Conservation (phyloP, 345 rosid genomes). For the Gossypium turneri region DNA sequence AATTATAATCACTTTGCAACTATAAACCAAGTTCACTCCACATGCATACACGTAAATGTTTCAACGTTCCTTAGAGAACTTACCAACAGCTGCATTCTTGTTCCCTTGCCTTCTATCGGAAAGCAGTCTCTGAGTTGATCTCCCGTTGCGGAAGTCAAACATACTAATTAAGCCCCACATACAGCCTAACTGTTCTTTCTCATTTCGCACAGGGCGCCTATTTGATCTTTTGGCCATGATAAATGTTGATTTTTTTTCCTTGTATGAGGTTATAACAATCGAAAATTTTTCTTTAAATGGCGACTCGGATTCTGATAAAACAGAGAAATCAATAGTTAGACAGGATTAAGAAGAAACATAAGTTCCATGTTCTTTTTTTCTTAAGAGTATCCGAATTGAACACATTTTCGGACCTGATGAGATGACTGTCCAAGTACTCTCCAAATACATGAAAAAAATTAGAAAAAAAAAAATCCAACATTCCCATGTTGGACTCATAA, state of each 20-base stretch:
- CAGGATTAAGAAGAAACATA: not conserved
- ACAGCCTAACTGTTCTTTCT: conserved; percentile 71
- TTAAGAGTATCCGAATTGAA: not conserved
- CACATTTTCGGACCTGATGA: not conserved
- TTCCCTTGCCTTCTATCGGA: conserved; percentile 52
- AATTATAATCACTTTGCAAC: not conserved
- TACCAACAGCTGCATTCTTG: conserved; percentile 41
- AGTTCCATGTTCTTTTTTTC: not conserved
- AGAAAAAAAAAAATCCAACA: not conserved
- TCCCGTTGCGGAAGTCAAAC: conserved; percentile 74
- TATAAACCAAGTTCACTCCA: conserved; percentile 4
- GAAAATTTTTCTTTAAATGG: conserved; percentile 5
- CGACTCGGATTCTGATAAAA: conserved; percentile 22
- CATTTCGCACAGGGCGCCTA: conserved; percentile 43
- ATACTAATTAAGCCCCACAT: conserved; percentile 79
- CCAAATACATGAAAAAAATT: too few species aligned
- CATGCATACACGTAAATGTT: conserved; percentile 3
- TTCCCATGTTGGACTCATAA: not conserved
- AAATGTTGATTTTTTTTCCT: not conserved
- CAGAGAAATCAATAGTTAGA: conserved; percentile 8
- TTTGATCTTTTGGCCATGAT: conserved; percentile 54
- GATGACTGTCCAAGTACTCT: too few species aligned
- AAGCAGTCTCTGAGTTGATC: conserved; percentile 61
- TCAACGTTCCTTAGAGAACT: conserved; percentile 24
- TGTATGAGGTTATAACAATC: conserved; percentile 10